phyloP scores from a whole-genome alignment of 192 early-diverging fungal species.

The Coemansia sp. region DNA sequence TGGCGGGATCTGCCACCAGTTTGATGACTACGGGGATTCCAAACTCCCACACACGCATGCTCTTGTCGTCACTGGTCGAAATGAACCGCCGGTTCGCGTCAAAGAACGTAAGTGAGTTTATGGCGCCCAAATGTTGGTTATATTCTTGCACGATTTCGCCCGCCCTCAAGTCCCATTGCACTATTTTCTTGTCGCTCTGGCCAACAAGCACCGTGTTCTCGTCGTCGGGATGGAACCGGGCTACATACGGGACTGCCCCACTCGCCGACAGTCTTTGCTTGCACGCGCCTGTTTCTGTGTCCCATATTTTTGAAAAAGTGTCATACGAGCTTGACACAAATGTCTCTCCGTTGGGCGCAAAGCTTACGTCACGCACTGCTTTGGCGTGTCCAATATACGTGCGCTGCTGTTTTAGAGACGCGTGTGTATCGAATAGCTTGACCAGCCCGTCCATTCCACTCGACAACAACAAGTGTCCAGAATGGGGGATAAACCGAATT shows the following conservation, averaged over 20 bases:
- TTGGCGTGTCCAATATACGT: constrained; percentile 91
- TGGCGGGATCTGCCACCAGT: constrained; percentile 91
- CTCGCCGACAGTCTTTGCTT: constrained; percentile 66
- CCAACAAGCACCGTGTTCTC: constrained; percentile 89
- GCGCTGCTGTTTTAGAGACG: constrained; percentile 79
- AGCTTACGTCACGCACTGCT: constrained; percentile 87
- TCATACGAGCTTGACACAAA: constrained; percentile 93
- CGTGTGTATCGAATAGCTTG: constrained; percentile 96
- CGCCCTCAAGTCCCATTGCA: constrained; percentile 77
- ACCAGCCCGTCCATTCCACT: constrained; percentile 92
- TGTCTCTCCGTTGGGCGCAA: constrained; percentile 77
- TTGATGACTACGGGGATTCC: constrained; percentile 99
- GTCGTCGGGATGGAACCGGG: constrained; percentile 89
- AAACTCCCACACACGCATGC: constrained; percentile 95
- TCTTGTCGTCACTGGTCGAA: constrained; percentile 96
- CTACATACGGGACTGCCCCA: constrained; percentile 80
- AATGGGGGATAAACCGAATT: constrained; percentile 86
- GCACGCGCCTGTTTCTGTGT: constrained; percentile 95
- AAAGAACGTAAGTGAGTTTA: constrained; percentile 97
- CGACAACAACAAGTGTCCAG: constrained; percentile 87
- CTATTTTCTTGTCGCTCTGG: constrained; percentile 89
- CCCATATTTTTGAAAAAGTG: constrained; percentile 93
- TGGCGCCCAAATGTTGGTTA: constrained; percentile 93
- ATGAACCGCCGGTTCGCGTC: constrained; percentile 93
- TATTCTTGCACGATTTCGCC: constrained; percentile 91